Evolutionary conservation across 441 rosid species (phyloP), one percentile per base, ranked within the genome.

Genomic region (Iberis amara): DNA sequence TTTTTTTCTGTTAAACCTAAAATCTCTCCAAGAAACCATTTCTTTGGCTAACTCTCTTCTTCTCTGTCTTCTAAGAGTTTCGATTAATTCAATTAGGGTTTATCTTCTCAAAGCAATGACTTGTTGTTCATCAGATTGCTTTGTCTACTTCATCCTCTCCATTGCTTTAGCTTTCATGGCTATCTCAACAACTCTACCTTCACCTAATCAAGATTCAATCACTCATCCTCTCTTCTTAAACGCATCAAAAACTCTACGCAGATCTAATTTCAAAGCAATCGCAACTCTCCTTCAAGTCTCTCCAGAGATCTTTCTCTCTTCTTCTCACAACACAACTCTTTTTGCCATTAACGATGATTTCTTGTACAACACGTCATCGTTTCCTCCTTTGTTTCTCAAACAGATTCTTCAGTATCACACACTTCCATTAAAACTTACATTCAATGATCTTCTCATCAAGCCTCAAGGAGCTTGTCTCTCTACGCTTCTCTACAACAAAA

Each of bases 361-460:
- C 64, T 68, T 85, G 11, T 60, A 62, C 59, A 73, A 70, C 41
- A 57, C 74, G 60, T 68, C 89, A 39, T 55, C 46, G 43, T 68
- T 79, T 58, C 77, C 74, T 7, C 82, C 79, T 6, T 38, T 69
- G 85, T 62, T 74, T 69, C 59, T 81, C 61, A 83, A 72, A 11
- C 74, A 71, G 21, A 72, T 86, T 47, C 77, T 90, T 40, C 94
- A 72, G 14, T 87, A 87, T 66, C 95, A 85, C 55, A 71, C 81
- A n/a, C 68, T 75, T 30, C 77, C 92, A 33, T 39, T 68, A 44
- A 59, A 15, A 30, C 80, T 86, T 39, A 55, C 92, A 10, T 57
- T 76, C 77, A 59, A 55, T 0, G 80, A 81, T 11, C 76, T 90
- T 30, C 60, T 81, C 26, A 57, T 67, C 43, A 71, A 55, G 13